Base-by-base conservation (phyloP, 805 yeast genomes). In the Kazachstania bromeliacearum region DNA sequence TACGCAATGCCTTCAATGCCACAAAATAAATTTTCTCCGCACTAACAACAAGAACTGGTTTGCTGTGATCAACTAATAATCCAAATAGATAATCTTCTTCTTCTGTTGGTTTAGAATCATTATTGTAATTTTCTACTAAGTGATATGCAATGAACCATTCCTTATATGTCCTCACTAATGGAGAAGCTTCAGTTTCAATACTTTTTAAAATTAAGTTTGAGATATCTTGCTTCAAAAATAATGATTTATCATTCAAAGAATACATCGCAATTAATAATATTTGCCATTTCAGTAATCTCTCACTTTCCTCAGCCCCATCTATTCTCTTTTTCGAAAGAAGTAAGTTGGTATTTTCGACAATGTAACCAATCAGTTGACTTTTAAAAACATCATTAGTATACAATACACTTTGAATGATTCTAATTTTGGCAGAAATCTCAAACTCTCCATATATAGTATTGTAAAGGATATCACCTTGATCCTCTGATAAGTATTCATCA, bases 271-370 rank as follows among this genome's bases (percentile, higher is more conserved):
- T 40, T 12, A 80, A 42, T 8, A 81, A 46, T 14, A 82, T 64
- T 21, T 74, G 70, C 44, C 75, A 70, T 6, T 76, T 51, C 39
- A 68, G 71, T 7, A 83, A 56, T 41, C 96, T 65, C 35, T 64
- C 66, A 59, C 73, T 60, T 49, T 83, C 92, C 51, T 84, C 95
- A 6, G 61, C 60, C 0, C 84, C 82, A 50, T 83, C 92, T 0
- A 75, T 71, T 28, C 73, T 65, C 48, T 70, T 75, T 21, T 60
- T 47, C 2, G 81, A 79, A 1, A 52, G 47, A 27, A 76, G 57
- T 3, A 82, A 52, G 26, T 66, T 63, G 43, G 65, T 68, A 9
- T 63, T 63, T 21, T 64, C 28, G 2, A 53, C 17, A 5, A 54
- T 36, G 3, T 39, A n/a, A 0, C 40, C 19, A 13, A 60, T 44